Base-by-base conservation (phyloP, 805 yeast genomes). In the Candida ulmi region DNA sequence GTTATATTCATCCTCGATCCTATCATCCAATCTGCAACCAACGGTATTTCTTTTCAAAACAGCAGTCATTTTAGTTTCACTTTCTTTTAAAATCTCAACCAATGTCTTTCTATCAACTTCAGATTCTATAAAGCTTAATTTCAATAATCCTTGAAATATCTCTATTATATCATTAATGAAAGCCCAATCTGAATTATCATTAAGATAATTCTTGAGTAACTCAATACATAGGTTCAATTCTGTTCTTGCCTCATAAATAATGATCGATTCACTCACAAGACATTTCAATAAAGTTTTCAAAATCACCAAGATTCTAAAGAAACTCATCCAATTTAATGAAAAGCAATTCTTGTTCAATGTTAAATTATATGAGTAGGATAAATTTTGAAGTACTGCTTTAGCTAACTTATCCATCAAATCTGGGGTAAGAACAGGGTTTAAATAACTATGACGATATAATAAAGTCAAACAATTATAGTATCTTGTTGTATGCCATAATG, bases 181-280 rank as follows among this genome's bases (percentile, higher is more conserved):
- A 5, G 61, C 55, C 78, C 78, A 73, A 16, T 49, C 55, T 37
- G 65, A 66, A 25, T 62, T 68, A 23, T 71, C 67, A 21, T 46
- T 46, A 7, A 37, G 35, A 45, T 68, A 74, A 35, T 71, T 71
- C 39, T 65, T 61, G 31, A 72, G 47, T 11, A 74, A 67, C 45
- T 74, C 79, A 12, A 69, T 67, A 41, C 73, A 68, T 28, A 71
- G 64, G 45, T 68, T 69, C 30, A 73, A 65, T 43, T 74, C 78
- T 1, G 72, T 66, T 39, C 71, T 68, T 30, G 74, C 65, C 38
- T 70, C 76, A 17, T 63, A 55, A 16, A 72, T 47, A 41, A 70
- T 74, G 29, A 74, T 65, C 18, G 67, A 60, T 65, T 73, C 68
- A 38, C 67, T 69, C 26, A 73, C 69, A 16, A 73, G 51, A 47